Evolutionary conservation across 306 rosid genomes (phyloP), one percentile per base, ranked within the genome.

Genomic region (Quercus parvula): DNA sequence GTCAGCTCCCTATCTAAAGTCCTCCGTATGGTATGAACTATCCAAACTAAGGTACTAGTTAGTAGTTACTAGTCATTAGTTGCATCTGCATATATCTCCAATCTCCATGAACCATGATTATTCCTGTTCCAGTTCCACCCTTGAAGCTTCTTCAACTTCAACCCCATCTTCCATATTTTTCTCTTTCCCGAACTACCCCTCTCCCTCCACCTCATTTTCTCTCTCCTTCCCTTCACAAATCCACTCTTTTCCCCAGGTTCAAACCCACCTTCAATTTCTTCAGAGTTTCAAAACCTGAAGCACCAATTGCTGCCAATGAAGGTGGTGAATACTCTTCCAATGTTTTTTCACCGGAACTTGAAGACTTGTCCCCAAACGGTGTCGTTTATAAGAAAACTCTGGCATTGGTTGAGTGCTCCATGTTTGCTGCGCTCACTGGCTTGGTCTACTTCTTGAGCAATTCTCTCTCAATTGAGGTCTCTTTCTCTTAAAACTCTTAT

Each of bases 361-460:
- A 85, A 1, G 98, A 95, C 80, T 79, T 95, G 51, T 95, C 99
- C 17, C 86, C 88, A 63, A 74, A 86, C 35, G 96, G 99, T 18
- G 76, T 41, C 9, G 90, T 90, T 56, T 93, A 91, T 74, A 84
- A 79, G 90, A 91, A 91, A 77, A 95, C 98, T 9, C 77, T 95
- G 64, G 98, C 93, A 49, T 70, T 95, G 91, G 99, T 95, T 67
- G 99, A 95, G 87, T 95, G 99, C 82, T 91, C 99, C 85, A 95
- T 95, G 99, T 91, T 93, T 69, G 94, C 99, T 55, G 97, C 99
- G 3, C 97, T 95, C 66, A 89, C 95, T 31, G 99, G 99, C 52
- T 84, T 95, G 86, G 99, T 95, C 71, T 95, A 91, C 73, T 93
- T 95, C 87, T 85, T 93, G 88, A 95, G 99, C 88, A 95, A 88